Evolutionary conservation across 148 eudicot genomes (phyloP), one percentile per base, ranked within the genome.

Genomic region (Persicaria maculosa): DNA sequence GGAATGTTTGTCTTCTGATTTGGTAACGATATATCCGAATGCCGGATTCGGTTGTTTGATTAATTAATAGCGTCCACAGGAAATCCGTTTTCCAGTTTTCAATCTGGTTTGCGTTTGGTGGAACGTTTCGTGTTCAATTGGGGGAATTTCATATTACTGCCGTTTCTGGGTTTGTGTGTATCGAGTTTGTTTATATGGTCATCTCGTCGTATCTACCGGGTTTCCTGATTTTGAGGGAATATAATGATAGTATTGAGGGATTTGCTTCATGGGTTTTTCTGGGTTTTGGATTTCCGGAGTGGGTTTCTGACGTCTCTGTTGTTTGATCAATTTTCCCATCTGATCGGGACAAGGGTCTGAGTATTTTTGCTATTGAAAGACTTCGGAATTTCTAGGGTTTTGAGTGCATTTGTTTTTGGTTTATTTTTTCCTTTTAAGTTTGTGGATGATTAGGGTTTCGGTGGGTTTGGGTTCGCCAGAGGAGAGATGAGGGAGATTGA

Each of bases 281-380:
- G 88, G 88, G 88, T 85, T 83, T 85, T 85, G 86, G 88, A 85
- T 85, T 85, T 85, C 50, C 84, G 88, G 67, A 85, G 86, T 77
- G 82, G 81, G 81, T 77, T 74, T 74, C 79, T 68, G 16, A 68
- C 69, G 20, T 76, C 77, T 76, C 67, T 64, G 50, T 50, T 72
- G 75, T 71, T 82, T 82, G 80, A 75, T 80, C 74, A 64, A 74
- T 8, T 47, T 31, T 65, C 65, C 59, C 45, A 61, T 78, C 47
- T 78, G 64, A 78, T 81, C 75, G 68, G 76, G 53, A 61, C 44
- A 2, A 11, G 45, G 69, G 58, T 72, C 62, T 45, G 9, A 9
- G 65, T 77, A 17, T 31, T 58, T 31, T 31, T 31, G 40, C 40
- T 31, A 31, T 31, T 31, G 40, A 31, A 31, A 1, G 40, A 31